Conservation (phyloP, 345 rosid species). For the Pistacia atlantica region DNA sequence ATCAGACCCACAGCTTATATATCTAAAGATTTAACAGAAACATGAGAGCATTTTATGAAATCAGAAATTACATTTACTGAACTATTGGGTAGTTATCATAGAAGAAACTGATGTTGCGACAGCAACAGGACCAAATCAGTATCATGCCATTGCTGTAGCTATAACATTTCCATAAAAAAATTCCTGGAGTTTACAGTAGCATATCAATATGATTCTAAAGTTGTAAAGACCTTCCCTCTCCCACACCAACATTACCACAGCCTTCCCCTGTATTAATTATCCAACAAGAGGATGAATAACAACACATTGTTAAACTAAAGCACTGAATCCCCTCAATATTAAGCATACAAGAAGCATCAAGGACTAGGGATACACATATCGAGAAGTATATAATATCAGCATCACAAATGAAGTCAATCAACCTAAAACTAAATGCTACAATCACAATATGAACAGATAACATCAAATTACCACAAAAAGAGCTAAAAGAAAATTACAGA, state of each 20-base stretch:
- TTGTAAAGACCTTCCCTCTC: background rate
- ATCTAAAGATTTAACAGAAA: background rate
- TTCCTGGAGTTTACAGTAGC: background rate
- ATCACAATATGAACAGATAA: background rate
- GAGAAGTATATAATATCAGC: background rate
- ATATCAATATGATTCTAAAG: background rate
- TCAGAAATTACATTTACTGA: background rate
- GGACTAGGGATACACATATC: background rate
- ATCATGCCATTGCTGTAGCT: background rate
- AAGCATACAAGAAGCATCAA: background rate
- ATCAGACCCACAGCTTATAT: background rate
- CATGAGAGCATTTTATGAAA: background rate
- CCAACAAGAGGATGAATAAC: background rate
- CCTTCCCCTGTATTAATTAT: background rate
- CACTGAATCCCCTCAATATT: too few species aligned
- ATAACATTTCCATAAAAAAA: background rate
- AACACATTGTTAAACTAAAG: background rate
- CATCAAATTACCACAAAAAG: conserved; percentile 3
- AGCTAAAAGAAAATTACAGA: conserved; percentile 12
- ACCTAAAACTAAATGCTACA: background rate
- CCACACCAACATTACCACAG: background rate
- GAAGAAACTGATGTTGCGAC: background rate
- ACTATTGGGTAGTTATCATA: background rate
- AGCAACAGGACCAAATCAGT: background rate
- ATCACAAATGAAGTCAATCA: background rate